Base-by-base conservation (phyloP, 208 protist species). In the Acanthamoeba triangularis region DNA sequence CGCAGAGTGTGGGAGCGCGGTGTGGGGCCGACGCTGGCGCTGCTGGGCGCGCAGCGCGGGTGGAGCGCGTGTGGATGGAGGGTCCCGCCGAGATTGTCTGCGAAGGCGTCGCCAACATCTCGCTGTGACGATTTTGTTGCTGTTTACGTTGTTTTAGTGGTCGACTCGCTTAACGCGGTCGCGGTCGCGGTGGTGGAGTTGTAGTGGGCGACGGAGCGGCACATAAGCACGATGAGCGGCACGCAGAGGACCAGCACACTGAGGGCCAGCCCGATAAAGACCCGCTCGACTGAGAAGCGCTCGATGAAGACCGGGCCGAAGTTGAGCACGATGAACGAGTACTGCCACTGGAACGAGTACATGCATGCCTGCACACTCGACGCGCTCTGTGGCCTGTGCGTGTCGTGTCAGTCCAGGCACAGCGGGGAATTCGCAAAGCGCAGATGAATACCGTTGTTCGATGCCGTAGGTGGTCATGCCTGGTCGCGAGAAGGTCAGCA, bases 251-350 rank as follows among this genome's bases (percentile, higher is more conserved):
- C 49, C 41, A 87, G 47, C 78, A 87, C 78, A 47, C 47, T 63
- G 28, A 61, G 30, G n/a, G 78, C 78, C 41, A 87, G 78, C 28
- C 41, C 78, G 47, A 28, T 8, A 10, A 87, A 87, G 49, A 87
- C 41, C 28, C 20, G 25, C 78, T 56, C 78, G 47, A 87, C 78
- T 13, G 78, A 87, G 47, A 25, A 47, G 47, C 47, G 78, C 10
- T 87, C 78, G 78, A 87, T 87, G 47, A 87, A 18, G 28, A 25
- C 25, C 14, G 78, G 78, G 8, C n/a, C 78, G 14, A 87, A 87
- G 78, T 87, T 87, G 78, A 87, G 78, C 47, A 87, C 78, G 78
- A 87, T 4, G 78, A 87, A 87, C n/a, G 47, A 47, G 28, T 61
- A 87, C 52, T 87, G 78, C 47, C 61, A 87, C 52, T 87, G 78